Percentiles rank a stretch among this genome's conserved stretches.
These are phyloP conservation scores for Phaeomoniella chlamydospora DNA, from an alignment of 2,329 filamentous ascomycete genomes.

Conservation along the genomic window DNA sequence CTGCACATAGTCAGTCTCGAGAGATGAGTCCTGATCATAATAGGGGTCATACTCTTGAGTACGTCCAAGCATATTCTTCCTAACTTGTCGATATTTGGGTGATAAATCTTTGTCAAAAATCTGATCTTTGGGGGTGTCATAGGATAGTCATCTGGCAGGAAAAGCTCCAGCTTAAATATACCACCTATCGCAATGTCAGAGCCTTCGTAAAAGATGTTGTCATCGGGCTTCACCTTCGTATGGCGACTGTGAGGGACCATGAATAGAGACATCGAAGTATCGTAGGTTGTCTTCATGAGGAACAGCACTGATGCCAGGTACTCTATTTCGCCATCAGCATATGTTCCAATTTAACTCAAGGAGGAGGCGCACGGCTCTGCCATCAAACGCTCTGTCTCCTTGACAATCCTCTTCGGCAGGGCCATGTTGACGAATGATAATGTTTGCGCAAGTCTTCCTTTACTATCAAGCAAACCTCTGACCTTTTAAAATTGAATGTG, in stretches of 20 bases:
- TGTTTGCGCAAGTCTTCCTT: too few species aligned
- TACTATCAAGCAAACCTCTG: too few species aligned
- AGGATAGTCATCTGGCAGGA: constrained; percentile 95
- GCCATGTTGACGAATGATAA: constrained; percentile 29
- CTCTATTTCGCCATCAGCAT: constrained; percentile 36
- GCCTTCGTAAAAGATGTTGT: constrained; percentile 3
- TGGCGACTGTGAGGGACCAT: constrained; percentile 80
- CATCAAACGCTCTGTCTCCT: constrained; percentile 95
- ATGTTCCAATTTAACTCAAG: constrained; percentile 6
- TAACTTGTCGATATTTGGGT: constrained; percentile 96
- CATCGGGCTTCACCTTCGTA: constrained; percentile 58
- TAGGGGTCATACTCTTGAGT: constrained; percentile 60
- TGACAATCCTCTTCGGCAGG: constrained; percentile 91
- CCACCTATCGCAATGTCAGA: constrained; percentile 38
- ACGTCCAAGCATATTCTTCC: constrained; percentile 96
- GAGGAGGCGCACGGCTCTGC: constrained; percentile 66
- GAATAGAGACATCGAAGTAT: constrained; percentile 96
- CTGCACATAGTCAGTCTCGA: constrained; percentile 30
- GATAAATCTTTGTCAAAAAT: constrained; percentile 97
- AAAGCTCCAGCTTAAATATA: constrained; percentile 92
- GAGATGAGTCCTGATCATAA: not conserved
- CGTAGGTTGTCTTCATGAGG: constrained; percentile 95
- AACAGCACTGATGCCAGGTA: constrained; percentile 87
- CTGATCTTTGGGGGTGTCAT: constrained; percentile 99
- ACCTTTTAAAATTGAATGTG: too few species aligned